phyloP scores from a whole-genome alignment of 2,329 filamentous ascomycete genomes.

The Trichoderma harzianum region DNA sequence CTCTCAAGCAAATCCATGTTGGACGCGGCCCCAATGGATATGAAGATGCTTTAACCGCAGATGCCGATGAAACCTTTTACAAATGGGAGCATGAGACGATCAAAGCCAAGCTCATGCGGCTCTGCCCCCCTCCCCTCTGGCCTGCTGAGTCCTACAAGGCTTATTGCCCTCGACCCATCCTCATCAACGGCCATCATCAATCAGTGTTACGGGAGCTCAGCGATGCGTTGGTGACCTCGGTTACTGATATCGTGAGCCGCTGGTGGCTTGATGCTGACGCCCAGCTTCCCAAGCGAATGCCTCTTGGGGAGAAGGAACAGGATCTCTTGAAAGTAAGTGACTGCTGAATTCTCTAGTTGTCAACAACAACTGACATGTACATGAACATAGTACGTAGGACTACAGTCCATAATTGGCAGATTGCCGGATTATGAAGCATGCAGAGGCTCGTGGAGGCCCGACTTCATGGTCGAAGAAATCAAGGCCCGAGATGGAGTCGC shows the following conservation, averaged over 20 bases:
- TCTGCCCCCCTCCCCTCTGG: conserved; percentile 31
- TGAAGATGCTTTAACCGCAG: background rate
- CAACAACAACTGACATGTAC: background rate
- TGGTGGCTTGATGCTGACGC: conserved; percentile 37
- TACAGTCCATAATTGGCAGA: conserved; percentile 26
- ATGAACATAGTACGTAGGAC: conserved; percentile 29
- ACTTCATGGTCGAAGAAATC: conserved; percentile 37
- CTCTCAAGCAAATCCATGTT: conserved; percentile 24
- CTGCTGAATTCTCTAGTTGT: background rate
- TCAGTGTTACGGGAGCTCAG: conserved; percentile 30
- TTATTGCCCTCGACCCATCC: conserved; percentile 34
- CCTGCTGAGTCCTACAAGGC: conserved; percentile 26
- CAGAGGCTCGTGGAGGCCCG: conserved; percentile 38
- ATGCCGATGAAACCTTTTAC: conserved; percentile 11
- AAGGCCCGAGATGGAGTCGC: background rate
- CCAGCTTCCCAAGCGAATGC: conserved; percentile 33
- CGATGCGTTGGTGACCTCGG: conserved; percentile 30
- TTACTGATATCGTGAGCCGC: conserved; percentile 36
- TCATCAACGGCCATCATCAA: conserved; percentile 31
- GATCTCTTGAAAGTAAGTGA: conserved; percentile 27
- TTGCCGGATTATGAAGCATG: conserved; percentile 24
- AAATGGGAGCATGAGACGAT: conserved; percentile 22
- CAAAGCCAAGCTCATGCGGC: conserved; percentile 21
- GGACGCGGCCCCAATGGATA: conserved; percentile 8
- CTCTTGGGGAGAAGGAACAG: conserved; percentile 31